Conservation (phyloP, 768 basidiomycete genomes). For the Hygrophoropsis aurantiaca region DNA sequence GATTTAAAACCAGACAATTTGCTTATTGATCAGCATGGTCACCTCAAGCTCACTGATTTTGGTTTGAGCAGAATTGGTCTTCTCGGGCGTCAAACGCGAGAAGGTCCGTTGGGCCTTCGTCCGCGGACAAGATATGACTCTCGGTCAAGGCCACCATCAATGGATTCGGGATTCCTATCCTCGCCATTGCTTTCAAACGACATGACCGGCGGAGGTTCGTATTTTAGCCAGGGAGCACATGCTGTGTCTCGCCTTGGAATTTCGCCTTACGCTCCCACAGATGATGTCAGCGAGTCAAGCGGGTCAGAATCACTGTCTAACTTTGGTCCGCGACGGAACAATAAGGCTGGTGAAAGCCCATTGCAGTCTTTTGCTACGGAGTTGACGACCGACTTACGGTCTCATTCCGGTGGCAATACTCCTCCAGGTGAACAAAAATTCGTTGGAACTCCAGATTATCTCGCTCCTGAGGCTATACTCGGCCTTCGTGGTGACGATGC, state of each 20-base stretch:
- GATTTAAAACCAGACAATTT: slow-evolving; percentile 98
- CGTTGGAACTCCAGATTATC: slow-evolving; percentile 96
- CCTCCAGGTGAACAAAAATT: slow-evolving; percentile 90
- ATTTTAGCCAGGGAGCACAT: slow-evolving; percentile 71
- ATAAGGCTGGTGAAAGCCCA: slow-evolving; percentile 65
- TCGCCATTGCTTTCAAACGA: slow-evolving; percentile 72
- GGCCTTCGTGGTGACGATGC: slow-evolving; percentile 94
- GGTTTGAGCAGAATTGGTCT: slow-evolving; percentile 96
- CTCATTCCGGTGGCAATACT: slow-evolving; percentile 60
- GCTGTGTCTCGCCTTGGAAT: slow-evolving; percentile 58
- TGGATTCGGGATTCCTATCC: slow-evolving; percentile 76
- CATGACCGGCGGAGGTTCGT: slow-evolving; percentile 62
- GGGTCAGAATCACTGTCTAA: slow-evolving; percentile 72
- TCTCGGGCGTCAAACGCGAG: slow-evolving; percentile 92
- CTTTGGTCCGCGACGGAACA: slow-evolving; percentile 50
- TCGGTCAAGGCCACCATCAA: slow-evolving; percentile 78
- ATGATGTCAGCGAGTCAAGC: slow-evolving; percentile 83
- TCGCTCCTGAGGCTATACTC: slow-evolving; percentile 93
- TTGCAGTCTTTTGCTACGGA: slow-evolving; percentile 86
- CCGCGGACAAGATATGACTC: slow-evolving; percentile 61
- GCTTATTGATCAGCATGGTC: slow-evolving; percentile 94
- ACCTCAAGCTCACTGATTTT: slow-evolving; percentile 97
- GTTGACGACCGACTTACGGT: slow-evolving; percentile 78
- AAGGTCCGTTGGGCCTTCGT: slow-evolving; percentile 50
- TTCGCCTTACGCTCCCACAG: slow-evolving; percentile 67